These are phyloP conservation scores for Starmerella apis DNA, from an alignment of 805 yeast species.

Conservation along the genomic window DNA sequence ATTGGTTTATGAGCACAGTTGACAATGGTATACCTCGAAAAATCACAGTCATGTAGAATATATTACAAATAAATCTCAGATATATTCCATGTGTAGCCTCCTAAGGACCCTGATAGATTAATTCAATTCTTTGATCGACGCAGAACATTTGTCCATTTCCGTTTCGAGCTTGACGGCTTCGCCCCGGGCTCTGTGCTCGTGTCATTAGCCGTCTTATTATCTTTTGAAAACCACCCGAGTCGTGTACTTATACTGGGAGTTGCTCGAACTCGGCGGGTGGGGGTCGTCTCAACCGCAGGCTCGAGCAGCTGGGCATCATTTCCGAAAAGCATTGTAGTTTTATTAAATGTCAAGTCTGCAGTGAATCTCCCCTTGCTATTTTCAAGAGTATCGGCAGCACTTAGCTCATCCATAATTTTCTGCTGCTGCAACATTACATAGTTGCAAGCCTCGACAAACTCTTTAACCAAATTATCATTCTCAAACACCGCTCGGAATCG, in stretches of 20 bases:
- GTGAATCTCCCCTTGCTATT: constrained; percentile 12
- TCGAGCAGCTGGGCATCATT: constrained; percentile 11
- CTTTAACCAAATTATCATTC: constrained; percentile 14
- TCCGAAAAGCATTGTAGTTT: constrained; percentile 21
- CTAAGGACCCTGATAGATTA: background rate
- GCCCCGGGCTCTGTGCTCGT: background rate
- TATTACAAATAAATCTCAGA: too few relatives aligned
- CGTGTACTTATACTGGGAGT: background rate
- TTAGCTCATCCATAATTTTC: constrained; percentile 9
- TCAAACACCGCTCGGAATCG: background rate
- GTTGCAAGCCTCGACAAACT: constrained; percentile 17
- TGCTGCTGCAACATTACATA: constrained; percentile 10
- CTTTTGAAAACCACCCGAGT: constrained; percentile 7
- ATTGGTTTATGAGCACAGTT: too few relatives aligned
- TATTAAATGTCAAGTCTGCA: constrained; percentile 15
- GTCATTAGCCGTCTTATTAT: background rate
- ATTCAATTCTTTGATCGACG: background rate
- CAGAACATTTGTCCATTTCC: constrained; percentile 12
- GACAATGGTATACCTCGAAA: too few relatives aligned
- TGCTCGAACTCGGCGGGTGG: background rate
- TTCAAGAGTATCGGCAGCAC: constrained; percentile 27
- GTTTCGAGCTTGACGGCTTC: constrained; percentile 1
- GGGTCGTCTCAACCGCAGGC: background rate
- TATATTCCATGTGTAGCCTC: too few relatives aligned
- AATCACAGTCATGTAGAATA: too few relatives aligned